These are phyloP conservation scores for Torrubiella hemipterigena DNA, from an alignment of 2,329 filamentous ascomycete genomes.

Conservation along the genomic window DNA sequence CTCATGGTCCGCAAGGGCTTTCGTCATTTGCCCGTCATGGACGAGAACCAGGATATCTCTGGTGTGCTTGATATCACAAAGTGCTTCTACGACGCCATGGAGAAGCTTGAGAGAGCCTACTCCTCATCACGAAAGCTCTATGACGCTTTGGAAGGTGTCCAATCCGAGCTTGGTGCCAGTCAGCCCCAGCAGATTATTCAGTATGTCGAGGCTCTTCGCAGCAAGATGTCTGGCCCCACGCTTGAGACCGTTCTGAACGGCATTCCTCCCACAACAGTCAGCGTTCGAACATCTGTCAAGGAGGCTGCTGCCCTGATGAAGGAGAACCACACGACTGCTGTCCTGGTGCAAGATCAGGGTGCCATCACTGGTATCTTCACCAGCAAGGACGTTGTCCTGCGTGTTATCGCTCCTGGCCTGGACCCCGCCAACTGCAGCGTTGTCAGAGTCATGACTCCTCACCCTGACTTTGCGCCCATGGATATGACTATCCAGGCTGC, in stretches of 20 bases:
- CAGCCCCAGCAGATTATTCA: constrained; percentile 98
- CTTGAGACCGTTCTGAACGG: constrained; percentile 90
- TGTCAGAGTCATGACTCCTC: constrained; percentile 96
- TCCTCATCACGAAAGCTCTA: constrained; percentile 97
- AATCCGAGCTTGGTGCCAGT: constrained; percentile 88
- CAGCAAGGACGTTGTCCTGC: constrained; percentile 95
- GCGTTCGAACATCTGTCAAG: constrained; percentile 88
- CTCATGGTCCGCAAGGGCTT: constrained; percentile 40
- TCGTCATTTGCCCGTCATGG: constrained; percentile 95
- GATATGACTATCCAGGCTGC: constrained; percentile 99
- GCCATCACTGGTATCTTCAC: constrained; percentile 99
- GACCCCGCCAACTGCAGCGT: constrained; percentile 94
- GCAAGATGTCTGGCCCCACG: constrained; percentile 96
- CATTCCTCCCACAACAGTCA: constrained; percentile 85
- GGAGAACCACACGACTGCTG: constrained; percentile 94
- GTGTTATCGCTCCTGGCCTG: constrained; percentile 91
- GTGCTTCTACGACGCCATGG: constrained; percentile 99
- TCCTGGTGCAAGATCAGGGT: constrained; percentile 91
- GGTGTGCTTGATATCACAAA: constrained; percentile 98
- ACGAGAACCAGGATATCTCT: constrained; percentile 98
- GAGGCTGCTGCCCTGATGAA: constrained; percentile 95
- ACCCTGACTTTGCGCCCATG: constrained; percentile 95
- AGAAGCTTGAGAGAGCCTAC: constrained; percentile 96
- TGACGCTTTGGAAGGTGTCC: constrained; percentile 92
- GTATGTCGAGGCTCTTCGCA: constrained; percentile 89